Evolutionary conservation across 148 eudicot genomes (phyloP), one percentile per base, ranked within the genome.

Genomic region (Bassia scoparia): DNA sequence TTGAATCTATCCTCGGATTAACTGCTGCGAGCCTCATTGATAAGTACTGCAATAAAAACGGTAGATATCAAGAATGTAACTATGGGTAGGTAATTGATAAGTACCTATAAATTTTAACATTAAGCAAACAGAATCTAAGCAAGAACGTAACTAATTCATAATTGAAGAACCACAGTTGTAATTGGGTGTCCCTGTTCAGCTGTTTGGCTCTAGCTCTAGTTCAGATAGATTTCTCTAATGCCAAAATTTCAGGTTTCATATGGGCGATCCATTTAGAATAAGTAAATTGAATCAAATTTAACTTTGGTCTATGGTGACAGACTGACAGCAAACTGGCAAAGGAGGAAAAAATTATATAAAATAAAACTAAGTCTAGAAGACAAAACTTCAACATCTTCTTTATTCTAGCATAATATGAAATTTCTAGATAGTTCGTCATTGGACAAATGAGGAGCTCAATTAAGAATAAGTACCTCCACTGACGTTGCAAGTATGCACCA

Each of bases 1-100:
- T 88, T 83, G 89, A 90, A 77, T 92, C 97, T 41, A 87, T 82
- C 78, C 94, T 82, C 13, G 99, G 97, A 78, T 89, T 86, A 66
- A 92, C 96, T 78, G 96, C 88, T 62, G 99, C 96, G 67, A 96
- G 99, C 82, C 96, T 90, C 99, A 96, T 96, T 29, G 99, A 96
- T 64, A 96, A 77, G 77, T 87, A 82, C 99, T 96, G 92, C 70
- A 73, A 77, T 48, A 73, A 67, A 61, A n/a, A 81, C 31, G 35
- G 41, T 49, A 50, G n/a, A 66, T 4, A 18, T 38, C 21, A 75
- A 67, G 35, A 34, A 68, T 43, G 41, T 49, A n/a, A n/a, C n/a
- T n/a, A n/a, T n/a, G n/a, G n/a, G n/a, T n/a, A n/a, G n/a, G n/a
- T n/a, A n/a, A n/a, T n/a, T n/a, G n/a, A n/a, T n/a, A n/a, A n/a